Percentiles rank a stretch among this genome's conserved stretches.
Evolutionary conservation across 352 stramenopile species (phyloP).

Genomic region (Elongisporangium senticosum): DNA sequence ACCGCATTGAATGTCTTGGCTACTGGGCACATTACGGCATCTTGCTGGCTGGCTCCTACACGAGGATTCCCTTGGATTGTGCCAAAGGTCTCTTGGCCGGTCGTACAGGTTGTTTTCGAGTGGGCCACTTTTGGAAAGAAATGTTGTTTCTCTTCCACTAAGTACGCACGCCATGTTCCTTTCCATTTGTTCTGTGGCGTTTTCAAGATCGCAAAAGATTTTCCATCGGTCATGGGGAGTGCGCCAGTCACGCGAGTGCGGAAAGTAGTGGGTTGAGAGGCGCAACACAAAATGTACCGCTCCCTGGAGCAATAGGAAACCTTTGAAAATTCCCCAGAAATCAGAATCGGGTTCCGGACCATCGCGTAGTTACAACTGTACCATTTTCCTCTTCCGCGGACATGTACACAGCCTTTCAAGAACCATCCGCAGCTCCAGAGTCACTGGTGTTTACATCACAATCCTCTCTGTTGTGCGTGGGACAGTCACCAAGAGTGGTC

Average conservation of each 20-base stretch:
- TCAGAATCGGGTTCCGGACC: background rate
- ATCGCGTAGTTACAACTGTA: background rate
- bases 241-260: too few relatives aligned
- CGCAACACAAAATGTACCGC: background rate
- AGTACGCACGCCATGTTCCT: background rate
- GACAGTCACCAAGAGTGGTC: background rate
- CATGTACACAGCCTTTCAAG: background rate
- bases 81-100: background rate
- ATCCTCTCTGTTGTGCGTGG: background rate
- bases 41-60: too few relatives aligned
- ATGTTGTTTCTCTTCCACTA: background rate
- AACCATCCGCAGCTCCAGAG: background rate
- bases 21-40: too few relatives aligned
- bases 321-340: background rate
- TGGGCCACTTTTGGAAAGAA: background rate
- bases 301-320: background rate
- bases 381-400: background rate
- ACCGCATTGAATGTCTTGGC: too few relatives aligned
- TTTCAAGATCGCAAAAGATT: background rate
- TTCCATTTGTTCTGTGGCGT: background rate
- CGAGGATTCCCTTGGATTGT: background rate
- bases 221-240: background rate
- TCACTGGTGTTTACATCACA: background rate
- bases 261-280: background rate
- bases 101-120: background rate